Conservation (phyloP, 2,329 filamentous ascomycete genomes). For the Fusarium mexicanum region DNA sequence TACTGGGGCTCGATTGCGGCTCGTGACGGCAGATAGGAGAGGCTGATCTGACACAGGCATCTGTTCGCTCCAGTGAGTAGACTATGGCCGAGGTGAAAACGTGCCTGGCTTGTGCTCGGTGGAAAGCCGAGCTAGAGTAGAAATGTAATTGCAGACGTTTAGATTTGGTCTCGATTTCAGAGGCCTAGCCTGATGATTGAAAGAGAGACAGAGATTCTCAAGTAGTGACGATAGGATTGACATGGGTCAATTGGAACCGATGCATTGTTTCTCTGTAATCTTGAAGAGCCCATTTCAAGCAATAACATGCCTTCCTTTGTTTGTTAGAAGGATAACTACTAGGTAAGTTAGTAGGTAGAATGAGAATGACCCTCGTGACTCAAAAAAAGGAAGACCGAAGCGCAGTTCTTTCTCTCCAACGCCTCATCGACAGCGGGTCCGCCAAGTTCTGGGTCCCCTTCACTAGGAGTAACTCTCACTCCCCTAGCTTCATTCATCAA, state of each 20-base stretch:
- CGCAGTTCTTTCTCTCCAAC: neutral
- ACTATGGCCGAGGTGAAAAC: slow-evolving; percentile 34
- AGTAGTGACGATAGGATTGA: neutral
- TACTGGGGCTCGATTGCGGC: slow-evolving; percentile 8
- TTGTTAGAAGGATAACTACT: neutral
- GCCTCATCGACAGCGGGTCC: slow-evolving; percentile 22
- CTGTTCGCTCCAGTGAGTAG: neutral
- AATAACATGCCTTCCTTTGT: neutral
- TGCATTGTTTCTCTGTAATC: neutral
- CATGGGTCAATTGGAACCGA: neutral
- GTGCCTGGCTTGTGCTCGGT: slow-evolving; percentile 28
- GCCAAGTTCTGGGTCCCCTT: slow-evolving; percentile 18
- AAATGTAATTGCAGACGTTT: neutral
- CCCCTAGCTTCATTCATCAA: slow-evolving; percentile 30
- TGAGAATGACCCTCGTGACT: neutral
- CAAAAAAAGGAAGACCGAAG: slow-evolving; percentile 2
- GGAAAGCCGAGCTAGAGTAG: slow-evolving; percentile 29
- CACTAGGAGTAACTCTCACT: slow-evolving; percentile 20
- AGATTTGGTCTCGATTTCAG: neutral
- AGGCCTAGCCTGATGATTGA: neutral
- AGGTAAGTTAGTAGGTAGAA: too few species aligned
- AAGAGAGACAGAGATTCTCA: neutral
- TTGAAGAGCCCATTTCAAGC: neutral
- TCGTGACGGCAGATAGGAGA: slow-evolving; percentile 27
- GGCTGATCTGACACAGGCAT: slow-evolving; percentile 25